phyloP scores from a whole-genome alignment of 1,284 basidiomycete genomes.

The Pterula multifida region DNA sequence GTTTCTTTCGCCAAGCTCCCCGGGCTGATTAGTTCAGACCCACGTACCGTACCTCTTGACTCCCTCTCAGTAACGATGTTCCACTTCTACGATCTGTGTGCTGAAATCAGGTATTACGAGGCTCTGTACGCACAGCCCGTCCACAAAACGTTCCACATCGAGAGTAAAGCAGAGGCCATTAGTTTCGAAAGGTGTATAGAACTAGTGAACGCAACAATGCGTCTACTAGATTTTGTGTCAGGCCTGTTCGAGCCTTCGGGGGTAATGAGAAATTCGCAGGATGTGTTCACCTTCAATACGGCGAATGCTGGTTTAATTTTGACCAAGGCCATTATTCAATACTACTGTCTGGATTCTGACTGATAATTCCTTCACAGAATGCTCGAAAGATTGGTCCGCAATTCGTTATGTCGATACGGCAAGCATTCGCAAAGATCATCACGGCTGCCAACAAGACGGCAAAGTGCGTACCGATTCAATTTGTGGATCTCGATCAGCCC shows the following conservation, averaged over 20 bases:
- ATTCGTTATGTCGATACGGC: neutral
- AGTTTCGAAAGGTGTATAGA: neutral
- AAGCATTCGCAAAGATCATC: neutral
- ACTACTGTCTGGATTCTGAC: neutral
- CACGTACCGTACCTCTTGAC: neutral
- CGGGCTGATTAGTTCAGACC: neutral
- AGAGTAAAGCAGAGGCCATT: neutral
- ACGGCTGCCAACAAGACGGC: neutral
- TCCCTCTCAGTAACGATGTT: neutral
- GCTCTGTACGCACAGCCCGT: neutral
- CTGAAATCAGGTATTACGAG: neutral
- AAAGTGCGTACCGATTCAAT: neutral
- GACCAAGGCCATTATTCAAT: neutral
- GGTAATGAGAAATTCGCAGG: neutral
- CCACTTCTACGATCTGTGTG: conserved; percentile 1
- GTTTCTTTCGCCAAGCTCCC: neutral
- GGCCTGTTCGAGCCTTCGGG: neutral
- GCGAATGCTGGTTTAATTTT: neutral
- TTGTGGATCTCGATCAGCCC: neutral
- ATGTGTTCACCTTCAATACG: neutral
- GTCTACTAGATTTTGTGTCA: neutral
- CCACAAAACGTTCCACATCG: neutral
- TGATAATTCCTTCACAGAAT: neutral
- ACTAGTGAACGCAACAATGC: neutral
- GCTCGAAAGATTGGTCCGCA: neutral